phyloP scores from a whole-genome alignment of 805 yeast genomes.

The Candida golubevii region DNA sequence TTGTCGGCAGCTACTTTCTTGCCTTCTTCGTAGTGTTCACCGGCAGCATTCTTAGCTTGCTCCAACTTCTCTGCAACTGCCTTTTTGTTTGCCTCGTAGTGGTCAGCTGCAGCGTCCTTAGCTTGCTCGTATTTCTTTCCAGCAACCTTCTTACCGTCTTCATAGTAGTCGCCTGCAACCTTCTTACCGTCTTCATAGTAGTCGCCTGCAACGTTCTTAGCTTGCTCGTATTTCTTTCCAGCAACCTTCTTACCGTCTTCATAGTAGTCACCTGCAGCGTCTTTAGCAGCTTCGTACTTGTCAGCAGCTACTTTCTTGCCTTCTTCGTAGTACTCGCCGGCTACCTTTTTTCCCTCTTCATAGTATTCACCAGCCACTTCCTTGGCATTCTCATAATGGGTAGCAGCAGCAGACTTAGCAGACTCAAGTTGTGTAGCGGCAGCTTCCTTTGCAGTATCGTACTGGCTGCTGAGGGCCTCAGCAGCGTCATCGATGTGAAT shows the following conservation, averaged over 20 bases:
- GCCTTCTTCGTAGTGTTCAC: slow-evolving; percentile 4
- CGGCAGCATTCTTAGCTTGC: neutral
- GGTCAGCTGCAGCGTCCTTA: slow-evolving; percentile 13
- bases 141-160: slow-evolving; percentile 4
- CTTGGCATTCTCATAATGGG: slow-evolving; percentile 4
- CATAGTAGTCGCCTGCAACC: slow-evolving; percentile 5
- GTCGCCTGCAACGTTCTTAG: slow-evolving; percentile 6
- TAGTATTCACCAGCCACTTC: slow-evolving; percentile 7
- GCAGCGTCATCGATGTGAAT: slow-evolving; percentile 7
- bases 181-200: slow-evolving; percentile 5
- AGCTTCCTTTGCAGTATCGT: slow-evolving; percentile 8
- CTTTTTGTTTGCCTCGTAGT: neutral
- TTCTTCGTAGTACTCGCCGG: slow-evolving; percentile 1
- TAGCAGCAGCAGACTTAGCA: slow-evolving; percentile 8
- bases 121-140: slow-evolving; percentile 3
- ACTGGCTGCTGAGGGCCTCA: slow-evolving; percentile 6
- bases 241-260: slow-evolving; percentile 6
- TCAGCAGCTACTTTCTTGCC: slow-evolving; percentile 14
- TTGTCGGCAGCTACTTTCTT: slow-evolving; percentile 7
- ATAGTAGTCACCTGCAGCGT: slow-evolving; percentile 1
- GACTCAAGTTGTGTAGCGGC: slow-evolving; percentile 10
- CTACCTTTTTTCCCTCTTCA: slow-evolving; percentile 4
- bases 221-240: slow-evolving; percentile 1
- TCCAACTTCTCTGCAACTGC: slow-evolving; percentile 1
- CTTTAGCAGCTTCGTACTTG: neutral